Evolutionary conservation across 2,329 filamentous ascomycete genomes (phyloP).

Genomic region (Trichoderma gracile): DNA sequence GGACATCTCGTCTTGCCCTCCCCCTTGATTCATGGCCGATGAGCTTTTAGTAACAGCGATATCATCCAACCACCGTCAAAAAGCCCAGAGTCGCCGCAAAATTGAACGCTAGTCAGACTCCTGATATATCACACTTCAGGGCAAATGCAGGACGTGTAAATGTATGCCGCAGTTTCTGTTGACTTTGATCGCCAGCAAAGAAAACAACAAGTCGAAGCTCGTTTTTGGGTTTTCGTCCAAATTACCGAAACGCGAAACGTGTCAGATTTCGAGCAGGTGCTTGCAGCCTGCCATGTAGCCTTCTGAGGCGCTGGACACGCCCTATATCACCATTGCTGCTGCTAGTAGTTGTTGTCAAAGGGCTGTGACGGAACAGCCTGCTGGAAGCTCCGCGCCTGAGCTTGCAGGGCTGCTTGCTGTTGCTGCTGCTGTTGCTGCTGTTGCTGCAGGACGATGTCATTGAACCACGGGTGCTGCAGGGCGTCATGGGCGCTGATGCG

Average conservation of each 20-base stretch:
- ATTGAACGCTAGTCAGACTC: background rate
- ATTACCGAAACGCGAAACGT: too few relatives aligned
- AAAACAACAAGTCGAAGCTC: background rate
- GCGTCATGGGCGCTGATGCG: conserved; percentile 86
- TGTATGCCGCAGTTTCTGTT: background rate
- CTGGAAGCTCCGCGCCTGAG: conserved; percentile 45
- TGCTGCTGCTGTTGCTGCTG: conserved; percentile 43
- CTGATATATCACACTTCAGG: background rate
- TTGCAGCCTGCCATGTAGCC: background rate
- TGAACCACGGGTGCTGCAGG: conserved; percentile 90
- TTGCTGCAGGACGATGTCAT: conserved; percentile 64
- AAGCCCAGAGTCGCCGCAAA: conserved; percentile 1
- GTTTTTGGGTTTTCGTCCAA: too few relatives aligned
- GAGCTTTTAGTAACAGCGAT: conserved; percentile 15
- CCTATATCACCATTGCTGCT: background rate
- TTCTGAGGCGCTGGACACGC: background rate
- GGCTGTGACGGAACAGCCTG: conserved; percentile 44
- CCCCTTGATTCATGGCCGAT: background rate
- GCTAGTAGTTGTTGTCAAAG: conserved; percentile 41
- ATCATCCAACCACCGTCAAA: conserved; percentile 18
- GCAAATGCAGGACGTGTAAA: background rate
- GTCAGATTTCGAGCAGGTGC: too few relatives aligned
- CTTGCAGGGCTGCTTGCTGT: conserved; percentile 41
- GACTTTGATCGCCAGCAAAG: conserved; percentile 13
- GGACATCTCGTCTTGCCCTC: conserved; percentile 1